Percentiles rank a stretch among this genome's conserved stretches.
These are phyloP conservation scores for Dendrobium chrysotoxum DNA, from an alignment of 106 monocot genomes.

Conservation along the genomic window DNA sequence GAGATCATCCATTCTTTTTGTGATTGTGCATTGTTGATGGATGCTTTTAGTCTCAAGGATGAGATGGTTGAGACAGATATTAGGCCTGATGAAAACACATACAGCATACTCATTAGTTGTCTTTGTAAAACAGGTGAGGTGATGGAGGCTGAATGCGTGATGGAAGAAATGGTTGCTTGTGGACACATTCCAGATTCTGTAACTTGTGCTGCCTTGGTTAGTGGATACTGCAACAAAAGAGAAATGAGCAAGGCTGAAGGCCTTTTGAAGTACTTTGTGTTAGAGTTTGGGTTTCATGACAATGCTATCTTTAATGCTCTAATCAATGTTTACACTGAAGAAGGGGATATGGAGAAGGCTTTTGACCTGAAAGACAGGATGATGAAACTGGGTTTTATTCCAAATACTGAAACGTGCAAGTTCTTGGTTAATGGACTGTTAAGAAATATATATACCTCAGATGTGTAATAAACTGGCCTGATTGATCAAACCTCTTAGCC, in stretches of 20 bases:
- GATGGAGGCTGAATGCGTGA: constrained; percentile 45
- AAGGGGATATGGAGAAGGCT: constrained; percentile 24
- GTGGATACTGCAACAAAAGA: constrained; percentile 36
- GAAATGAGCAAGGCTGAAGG: constrained; percentile 53
- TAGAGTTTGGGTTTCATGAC: constrained; percentile 45
- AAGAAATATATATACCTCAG: constrained; percentile 1
- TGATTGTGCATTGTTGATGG: constrained; percentile 20
- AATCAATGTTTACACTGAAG: constrained; percentile 38
- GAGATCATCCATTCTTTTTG: constrained; percentile 51
- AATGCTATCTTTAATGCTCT: constrained; percentile 48
- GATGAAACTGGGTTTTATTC: constrained; percentile 58
- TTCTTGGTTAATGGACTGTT: constrained; percentile 51
- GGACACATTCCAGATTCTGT: constrained; percentile 37
- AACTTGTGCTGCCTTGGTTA: constrained; percentile 43
- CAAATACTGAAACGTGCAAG: constrained; percentile 67
- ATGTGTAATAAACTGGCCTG: background rate
- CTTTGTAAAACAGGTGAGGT: constrained; percentile 43
- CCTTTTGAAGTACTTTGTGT: constrained; percentile 34
- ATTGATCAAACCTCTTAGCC: no score
- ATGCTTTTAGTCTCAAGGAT: constrained; percentile 43
- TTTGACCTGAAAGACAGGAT: constrained; percentile 70
- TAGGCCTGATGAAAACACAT: constrained; percentile 41
- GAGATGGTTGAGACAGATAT: constrained; percentile 55
- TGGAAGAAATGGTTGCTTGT: constrained; percentile 49
- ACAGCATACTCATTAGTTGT: constrained; percentile 33